Base-by-base conservation (phyloP, 2,329 filamentous ascomycete species). In the Pestalotiopsis sp. region DNA sequence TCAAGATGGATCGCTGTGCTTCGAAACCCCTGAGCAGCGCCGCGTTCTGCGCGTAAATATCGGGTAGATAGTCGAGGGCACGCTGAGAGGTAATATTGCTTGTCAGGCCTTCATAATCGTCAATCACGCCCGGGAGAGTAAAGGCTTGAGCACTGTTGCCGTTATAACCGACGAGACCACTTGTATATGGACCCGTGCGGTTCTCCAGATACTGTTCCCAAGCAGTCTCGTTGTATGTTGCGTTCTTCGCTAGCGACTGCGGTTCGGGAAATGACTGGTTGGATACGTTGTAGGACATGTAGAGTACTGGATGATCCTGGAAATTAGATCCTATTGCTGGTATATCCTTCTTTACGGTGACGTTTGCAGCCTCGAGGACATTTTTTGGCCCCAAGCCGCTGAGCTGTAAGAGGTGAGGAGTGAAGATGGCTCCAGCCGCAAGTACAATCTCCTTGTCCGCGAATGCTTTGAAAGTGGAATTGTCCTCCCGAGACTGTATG, bases 331-430 rank as follows among this genome's bases (percentile, higher is more conserved):
- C 74, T 12, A 75, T 69, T 0, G 59, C 68, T 1, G 73, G 67
- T 1, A 72, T 59, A 14, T 75, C 66, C 17, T 69, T 41, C 11
- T 72, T 40, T 6, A 69, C 25, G 0, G 70, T 63, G 27, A 63
- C 69, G 6, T 49, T 68, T 36, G 69, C 66, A 2, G 27, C 31
- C 9, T 61, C 59, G 2, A 76, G 72, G 1, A 73, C 14, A 5
- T 66, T 45, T 3, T 40, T 27, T 6, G 71, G 68, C 0, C 75
- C 75, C 11, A 77, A 68, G 9, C 83, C 82, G 4, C 81, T 83
- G 1, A 81, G 73, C 68, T 83, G 80, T 0, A 84, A 75, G 0
- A 84, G 66, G 36, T 81, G 75, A 69, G 68, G 80, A 68, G 65
- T 81, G 70, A 72, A 70, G 20, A 71, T 52, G 52, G 72, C 70